A percentile compares a stretch with the other conserved stretches of the same genome.
These are phyloP conservation scores for Aspergillus thermomutatus DNA, from an alignment of 2,329 filamentous ascomycete species.

Conservation along the genomic window DNA sequence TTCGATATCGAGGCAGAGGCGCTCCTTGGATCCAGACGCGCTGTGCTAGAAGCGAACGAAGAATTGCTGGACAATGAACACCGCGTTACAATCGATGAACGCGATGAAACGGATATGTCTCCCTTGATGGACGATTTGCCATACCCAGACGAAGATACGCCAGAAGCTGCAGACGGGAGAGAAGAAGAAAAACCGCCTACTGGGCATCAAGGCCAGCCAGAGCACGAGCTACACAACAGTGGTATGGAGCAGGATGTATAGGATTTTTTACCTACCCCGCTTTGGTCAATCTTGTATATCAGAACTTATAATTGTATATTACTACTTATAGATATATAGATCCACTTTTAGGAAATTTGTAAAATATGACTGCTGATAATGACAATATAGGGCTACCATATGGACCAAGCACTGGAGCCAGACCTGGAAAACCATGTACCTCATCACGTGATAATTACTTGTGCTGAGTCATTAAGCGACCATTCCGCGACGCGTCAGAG, in stretches of 20 bases:
- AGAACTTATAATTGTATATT: not conserved
- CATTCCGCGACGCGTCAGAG: slow-evolving; percentile 8
- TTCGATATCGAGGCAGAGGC: slow-evolving; percentile 26
- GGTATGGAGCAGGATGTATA: not conserved
- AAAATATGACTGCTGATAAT: not conserved
- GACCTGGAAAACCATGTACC: too few relatives aligned
- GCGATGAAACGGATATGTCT: not conserved
- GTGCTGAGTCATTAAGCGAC: slow-evolving; percentile 18
- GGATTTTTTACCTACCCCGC: not conserved
- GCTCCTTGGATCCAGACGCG: slow-evolving; percentile 13
- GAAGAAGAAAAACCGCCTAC: not conserved
- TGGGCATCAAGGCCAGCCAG: not conserved
- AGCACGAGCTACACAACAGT: not conserved
- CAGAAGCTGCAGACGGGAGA: not conserved
- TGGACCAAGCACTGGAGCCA: not conserved
- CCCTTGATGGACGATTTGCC: slow-evolving; percentile 1
- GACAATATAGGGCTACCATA: not conserved
- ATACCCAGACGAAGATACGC: not conserved
- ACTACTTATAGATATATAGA: not conserved
- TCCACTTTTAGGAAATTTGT: not conserved
- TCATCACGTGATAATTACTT: not conserved
- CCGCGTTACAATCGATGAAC: not conserved
- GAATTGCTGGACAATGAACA: slow-evolving; percentile 16
- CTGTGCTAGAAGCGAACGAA: slow-evolving; percentile 15
- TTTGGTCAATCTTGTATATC: not conserved